Percentiles rank a stretch among this genome's conserved stretches.
phyloP scores from a whole-genome alignment of 73 alveolate genomes.

The Paramecium tetraurelia region DNA sequence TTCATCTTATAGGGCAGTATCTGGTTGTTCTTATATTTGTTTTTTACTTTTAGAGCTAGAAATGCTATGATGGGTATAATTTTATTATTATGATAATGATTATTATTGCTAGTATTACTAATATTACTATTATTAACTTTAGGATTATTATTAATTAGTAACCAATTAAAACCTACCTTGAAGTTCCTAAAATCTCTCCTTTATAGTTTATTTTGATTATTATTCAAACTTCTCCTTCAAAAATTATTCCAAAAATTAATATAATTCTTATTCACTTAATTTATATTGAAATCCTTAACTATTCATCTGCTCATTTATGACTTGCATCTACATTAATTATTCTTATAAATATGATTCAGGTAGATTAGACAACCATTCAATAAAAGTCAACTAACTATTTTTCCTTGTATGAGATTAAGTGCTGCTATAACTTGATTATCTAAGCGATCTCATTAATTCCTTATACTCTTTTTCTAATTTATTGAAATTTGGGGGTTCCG shows the following conservation, averaged over 20 bases:
- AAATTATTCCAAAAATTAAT: constrained; percentile 24
- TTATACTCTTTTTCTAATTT: not conserved
- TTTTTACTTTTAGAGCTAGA: not conserved
- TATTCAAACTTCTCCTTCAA: constrained; percentile 24
- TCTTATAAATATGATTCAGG: constrained; percentile 16
- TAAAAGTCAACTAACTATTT: not conserved
- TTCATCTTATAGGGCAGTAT: not conserved
- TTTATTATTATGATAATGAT: not conserved
- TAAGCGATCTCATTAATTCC: constrained; percentile 27
- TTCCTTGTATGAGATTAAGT: constrained; percentile 4
- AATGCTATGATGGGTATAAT: not conserved
- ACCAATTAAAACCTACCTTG: not conserved
- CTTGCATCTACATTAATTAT: not conserved
- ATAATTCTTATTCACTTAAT: not conserved
- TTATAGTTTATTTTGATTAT: not conserved
- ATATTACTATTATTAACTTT: not conserved
- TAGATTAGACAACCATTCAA: not conserved
- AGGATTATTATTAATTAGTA: not conserved
- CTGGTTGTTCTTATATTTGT: not conserved
- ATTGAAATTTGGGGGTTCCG: constrained; percentile 31
- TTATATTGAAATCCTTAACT: not conserved
- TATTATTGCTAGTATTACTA: not conserved
- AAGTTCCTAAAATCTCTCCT: constrained; percentile 11
- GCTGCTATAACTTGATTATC: constrained; percentile 40
- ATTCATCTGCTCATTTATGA: not conserved